Evolutionary conservation across 306 rosid genomes (phyloP).

Genomic region (Dalbergia oliveri): DNA sequence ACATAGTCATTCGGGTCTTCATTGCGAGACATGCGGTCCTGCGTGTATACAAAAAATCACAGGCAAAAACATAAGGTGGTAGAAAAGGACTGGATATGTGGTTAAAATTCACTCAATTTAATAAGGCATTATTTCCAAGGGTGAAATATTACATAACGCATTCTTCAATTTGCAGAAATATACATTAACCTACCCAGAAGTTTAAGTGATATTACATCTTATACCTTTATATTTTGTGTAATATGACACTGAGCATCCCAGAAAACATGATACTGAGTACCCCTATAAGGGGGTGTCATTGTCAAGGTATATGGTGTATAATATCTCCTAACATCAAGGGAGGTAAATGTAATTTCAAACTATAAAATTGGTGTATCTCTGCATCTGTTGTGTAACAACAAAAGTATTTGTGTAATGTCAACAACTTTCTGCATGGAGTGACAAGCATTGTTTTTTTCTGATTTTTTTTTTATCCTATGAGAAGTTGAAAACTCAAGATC

Average conservation of each 20-base stretch:
- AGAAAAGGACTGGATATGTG: background rate
- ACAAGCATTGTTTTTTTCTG: background rate
- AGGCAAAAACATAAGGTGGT: background rate
- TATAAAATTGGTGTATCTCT: conserved; percentile 7
- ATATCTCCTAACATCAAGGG: no score
- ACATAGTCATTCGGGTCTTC: conserved; percentile 87
- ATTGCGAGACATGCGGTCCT: conserved; percentile 91
- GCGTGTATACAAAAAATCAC: conserved; percentile 37
- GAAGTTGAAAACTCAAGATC: conserved; percentile 25
- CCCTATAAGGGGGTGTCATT: no score
- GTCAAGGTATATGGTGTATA: no score
- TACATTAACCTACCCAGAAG: no score
- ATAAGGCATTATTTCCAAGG: background rate
- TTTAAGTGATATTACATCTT: no score
- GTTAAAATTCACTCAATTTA: background rate
- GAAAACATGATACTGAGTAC: no score
- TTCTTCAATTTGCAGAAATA: no score
- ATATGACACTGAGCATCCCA: no score
- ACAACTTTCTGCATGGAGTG: conserved; percentile 21
- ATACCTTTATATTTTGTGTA: no score
- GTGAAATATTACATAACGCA: no score
- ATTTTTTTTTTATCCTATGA: conserved; percentile 1
- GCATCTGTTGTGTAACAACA: background rate
- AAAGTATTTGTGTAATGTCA: conserved; percentile 5
- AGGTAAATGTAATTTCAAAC: background rate